These are phyloP conservation scores for Suillus clintonianus DNA, from an alignment of 768 basidiomycete species.

Conservation along the genomic window DNA sequence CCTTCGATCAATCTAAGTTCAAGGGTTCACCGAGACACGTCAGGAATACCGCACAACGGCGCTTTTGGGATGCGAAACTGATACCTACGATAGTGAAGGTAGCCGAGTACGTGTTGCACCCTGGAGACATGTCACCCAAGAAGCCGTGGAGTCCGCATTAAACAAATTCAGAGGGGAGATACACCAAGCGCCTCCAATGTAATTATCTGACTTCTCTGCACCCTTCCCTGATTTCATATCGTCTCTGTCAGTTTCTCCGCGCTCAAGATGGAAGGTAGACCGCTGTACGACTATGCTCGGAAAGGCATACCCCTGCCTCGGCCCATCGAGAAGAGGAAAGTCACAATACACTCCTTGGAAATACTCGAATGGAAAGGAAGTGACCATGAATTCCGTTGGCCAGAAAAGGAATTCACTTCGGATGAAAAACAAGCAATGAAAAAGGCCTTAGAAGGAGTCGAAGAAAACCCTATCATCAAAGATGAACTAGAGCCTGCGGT, in stretches of 20 bases:
- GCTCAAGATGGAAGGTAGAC: slow-evolving; percentile 96
- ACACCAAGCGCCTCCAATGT: slow-evolving; percentile 92
- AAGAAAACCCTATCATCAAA: slow-evolving; percentile 38
- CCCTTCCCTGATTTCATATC: slow-evolving; percentile 5
- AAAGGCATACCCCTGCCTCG: slow-evolving; percentile 88
- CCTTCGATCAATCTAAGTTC: slow-evolving; percentile 4
- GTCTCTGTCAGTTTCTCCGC: slow-evolving; percentile 80
- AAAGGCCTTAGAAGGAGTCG: slow-evolving; percentile 56
- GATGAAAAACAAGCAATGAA: slow-evolving; percentile 73
- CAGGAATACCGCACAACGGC: slow-evolving; percentile 93
- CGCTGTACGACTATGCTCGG: slow-evolving; percentile 94
- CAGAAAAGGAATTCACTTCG: slow-evolving; percentile 64
- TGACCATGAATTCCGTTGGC: slow-evolving; percentile 79
- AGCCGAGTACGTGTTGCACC: slow-evolving; percentile 72
- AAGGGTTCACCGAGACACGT: slow-evolving; percentile 15
- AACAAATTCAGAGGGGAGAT: slow-evolving; percentile 84
- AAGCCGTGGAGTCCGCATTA: slow-evolving; percentile 69
- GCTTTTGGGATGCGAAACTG: slow-evolving; percentile 91
- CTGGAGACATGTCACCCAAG: slow-evolving; percentile 83
- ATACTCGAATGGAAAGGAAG: slow-evolving; percentile 76
- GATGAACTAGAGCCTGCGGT: slow-evolving; percentile 30
- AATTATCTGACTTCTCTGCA: slow-evolving; percentile 16
- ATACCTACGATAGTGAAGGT: slow-evolving; percentile 92
- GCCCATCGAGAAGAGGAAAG: slow-evolving; percentile 86
- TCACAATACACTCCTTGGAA: slow-evolving; percentile 80